Evolutionary conservation across 352 stramenopile genomes (phyloP).

Genomic region (Pythium sukuiense): DNA sequence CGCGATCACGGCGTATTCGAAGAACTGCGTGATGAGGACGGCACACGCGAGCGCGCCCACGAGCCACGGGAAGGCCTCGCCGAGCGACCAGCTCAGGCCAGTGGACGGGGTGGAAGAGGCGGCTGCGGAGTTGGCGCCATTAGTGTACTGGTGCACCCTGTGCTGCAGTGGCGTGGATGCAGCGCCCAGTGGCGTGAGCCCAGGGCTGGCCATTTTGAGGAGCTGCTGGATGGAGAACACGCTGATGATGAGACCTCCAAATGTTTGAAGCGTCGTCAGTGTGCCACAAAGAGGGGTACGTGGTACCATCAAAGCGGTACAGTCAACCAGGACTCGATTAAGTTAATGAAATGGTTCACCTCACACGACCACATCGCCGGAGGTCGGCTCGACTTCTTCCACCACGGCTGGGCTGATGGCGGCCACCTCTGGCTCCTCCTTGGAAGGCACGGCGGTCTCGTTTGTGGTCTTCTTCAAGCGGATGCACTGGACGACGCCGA

Average conservation of each 20-base stretch:
- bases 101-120: neutral
- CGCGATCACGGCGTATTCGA: conserved; percentile 58
- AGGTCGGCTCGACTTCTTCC: neutral
- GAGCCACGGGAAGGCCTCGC: conserved; percentile 29
- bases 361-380: conserved; percentile 14
- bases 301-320: conserved; percentile 1
- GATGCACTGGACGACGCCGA: conserved; percentile 34
- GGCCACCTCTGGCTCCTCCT: neutral
- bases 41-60: conserved; percentile 40
- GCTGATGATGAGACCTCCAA: neutral
- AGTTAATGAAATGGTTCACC: conserved; percentile 24
- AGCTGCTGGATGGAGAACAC: neutral
- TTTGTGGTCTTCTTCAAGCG: conserved; percentile 24
- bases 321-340: conserved; percentile 10
- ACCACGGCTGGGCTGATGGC: neutral
- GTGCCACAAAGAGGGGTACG: conserved; percentile 6
- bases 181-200: neutral
- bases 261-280: conserved; percentile 12
- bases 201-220: neutral
- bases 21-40: conserved; percentile 66
- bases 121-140: neutral
- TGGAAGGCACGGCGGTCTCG: neutral
- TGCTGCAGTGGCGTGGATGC: neutral
- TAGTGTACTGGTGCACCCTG: too few species aligned
- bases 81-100: conserved; percentile 22